Base-by-base conservation (phyloP, 129 eudicot genomes). In the Tanacetum coccineum region DNA sequence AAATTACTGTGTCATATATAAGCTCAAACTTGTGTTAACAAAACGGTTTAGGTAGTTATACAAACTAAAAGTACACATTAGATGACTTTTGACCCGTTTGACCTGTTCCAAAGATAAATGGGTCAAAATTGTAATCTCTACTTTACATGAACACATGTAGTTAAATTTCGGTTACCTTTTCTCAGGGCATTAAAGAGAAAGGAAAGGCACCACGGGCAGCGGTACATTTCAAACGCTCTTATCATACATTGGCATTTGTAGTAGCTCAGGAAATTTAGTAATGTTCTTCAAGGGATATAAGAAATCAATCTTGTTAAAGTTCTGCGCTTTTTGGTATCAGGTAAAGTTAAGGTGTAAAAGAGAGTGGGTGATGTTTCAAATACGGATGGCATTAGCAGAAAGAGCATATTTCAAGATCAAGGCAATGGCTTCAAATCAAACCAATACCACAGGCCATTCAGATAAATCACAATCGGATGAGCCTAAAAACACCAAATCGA, bases 181-280 rank as follows among this genome's bases (percentile, higher is more conserved):
- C 66, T 51, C 66, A 88, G 96, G 96, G 95, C 21, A 15, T 68
- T 48, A 80, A 10, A 64, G 51, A 28, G 49, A 82, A 10, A 89
- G 89, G n/a, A 78, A 76, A 65, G n/a, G 60, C 82, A 53, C 76
- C 89, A 71, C 80, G 96, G 82, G 52, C 70, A 78, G 92, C 89
- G 85, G 96, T 88, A 88, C 13, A 64, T 15, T 25, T 28, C 20
- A 45, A 62, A n/a, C n/a, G n/a, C n/a, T n/a, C 22, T 14, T 55
- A 59, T 40, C 15, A 45, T n/a, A 25, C 52, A 8, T 69, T n/a
- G n/a, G 59, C 59, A 63, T 54, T 10, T 42, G 14, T n/a, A n/a
- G n/a, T n/a, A n/a, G n/a, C n/a, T n/a, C n/a, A n/a, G n/a, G n/a
- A n/a, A n/a, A n/a, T n/a, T n/a, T n/a, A n/a, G n/a, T n/a, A 55